These are phyloP conservation scores for Colletotrichum cordylinicola DNA, from an alignment of 2,329 filamentous ascomycete genomes.

Conservation along the genomic window DNA sequence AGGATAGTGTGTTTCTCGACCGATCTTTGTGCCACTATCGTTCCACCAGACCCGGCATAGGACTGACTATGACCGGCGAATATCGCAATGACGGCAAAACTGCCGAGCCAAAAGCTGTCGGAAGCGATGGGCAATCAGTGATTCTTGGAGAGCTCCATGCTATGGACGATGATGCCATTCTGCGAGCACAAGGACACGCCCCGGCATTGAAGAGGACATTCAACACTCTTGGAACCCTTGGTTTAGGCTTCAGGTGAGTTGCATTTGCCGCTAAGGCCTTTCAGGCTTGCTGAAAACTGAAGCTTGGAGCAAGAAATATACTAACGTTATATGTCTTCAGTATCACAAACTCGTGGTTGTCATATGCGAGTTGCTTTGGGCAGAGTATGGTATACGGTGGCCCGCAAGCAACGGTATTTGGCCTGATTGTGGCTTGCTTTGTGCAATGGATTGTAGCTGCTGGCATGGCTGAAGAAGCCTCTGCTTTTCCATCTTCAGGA, in stretches of 20 bases:
- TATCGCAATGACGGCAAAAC: not conserved
- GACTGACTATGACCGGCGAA: not conserved
- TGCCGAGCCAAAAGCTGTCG: not conserved
- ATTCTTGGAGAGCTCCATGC: not conserved
- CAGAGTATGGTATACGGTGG: conserved; percentile 19
- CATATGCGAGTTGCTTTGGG: conserved; percentile 23
- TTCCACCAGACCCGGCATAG: not conserved
- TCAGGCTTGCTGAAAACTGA: not conserved
- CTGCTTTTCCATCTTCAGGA: conserved; percentile 20
- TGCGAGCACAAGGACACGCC: conserved; percentile 21
- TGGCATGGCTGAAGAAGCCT: conserved; percentile 23
- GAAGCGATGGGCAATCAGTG: not conserved
- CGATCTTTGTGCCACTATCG: not conserved
- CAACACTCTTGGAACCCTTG: conserved; percentile 17
- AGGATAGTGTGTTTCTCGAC: not conserved
- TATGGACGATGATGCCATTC: conserved; percentile 22
- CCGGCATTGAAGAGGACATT: conserved; percentile 22
- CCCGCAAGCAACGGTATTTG: conserved; percentile 22
- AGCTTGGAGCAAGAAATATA: not conserved
- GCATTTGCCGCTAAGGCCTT: not conserved
- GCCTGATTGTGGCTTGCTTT: conserved; percentile 22
- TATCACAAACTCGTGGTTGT: conserved; percentile 25
- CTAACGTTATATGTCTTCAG: not conserved
- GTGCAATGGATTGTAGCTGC: conserved; percentile 24
- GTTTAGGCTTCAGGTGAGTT: conserved; percentile 1